Percentiles rank a stretch among this genome's conserved stretches.
Conservation (phyloP, 768 basidiomycete genomes). For the Floccularia luteovirens region DNA sequence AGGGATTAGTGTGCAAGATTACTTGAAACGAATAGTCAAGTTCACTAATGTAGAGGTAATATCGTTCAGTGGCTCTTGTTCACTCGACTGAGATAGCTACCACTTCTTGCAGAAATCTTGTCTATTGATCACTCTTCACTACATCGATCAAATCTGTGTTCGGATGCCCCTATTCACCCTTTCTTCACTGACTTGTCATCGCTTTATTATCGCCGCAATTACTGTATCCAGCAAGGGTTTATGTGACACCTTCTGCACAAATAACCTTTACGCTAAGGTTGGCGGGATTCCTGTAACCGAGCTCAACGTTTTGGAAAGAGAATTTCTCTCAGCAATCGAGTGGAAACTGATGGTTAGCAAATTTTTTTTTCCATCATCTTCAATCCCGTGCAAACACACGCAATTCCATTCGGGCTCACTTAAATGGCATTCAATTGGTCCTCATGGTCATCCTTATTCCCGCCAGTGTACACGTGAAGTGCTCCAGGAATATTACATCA, state of each 20-base stretch:
- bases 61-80: slow-evolving; percentile 13
- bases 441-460: slow-evolving; percentile 20
- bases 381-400: slow-evolving; percentile 9
- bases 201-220: slow-evolving; percentile 92
- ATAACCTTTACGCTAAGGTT: slow-evolving; percentile 91
- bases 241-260: slow-evolving; percentile 93
- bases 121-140: slow-evolving; percentile 76
- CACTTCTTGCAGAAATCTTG: slow-evolving; percentile 52
- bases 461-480: slow-evolving; percentile 82
- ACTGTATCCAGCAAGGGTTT: slow-evolving; percentile 91
- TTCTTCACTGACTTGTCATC: slow-evolving; percentile 94
- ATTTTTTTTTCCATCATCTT: slow-evolving; percentile 17
- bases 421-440: slow-evolving; percentile 11
- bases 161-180: slow-evolving; percentile 86
- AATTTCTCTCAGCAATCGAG: slow-evolving; percentile 86
- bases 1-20: slow-evolving; percentile 83
- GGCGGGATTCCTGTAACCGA: slow-evolving; percentile 90
- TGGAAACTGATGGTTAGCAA: slow-evolving; percentile 88
- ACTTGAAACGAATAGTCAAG: slow-evolving; percentile 86
- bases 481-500: slow-evolving; percentile 91
- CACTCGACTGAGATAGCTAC: slow-evolving; percentile 7
- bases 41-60: slow-evolving; percentile 95
- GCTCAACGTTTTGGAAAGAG: slow-evolving; percentile 90
- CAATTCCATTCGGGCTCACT: slow-evolving; percentile 7
- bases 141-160: slow-evolving; percentile 91